Evolutionary conservation across 371 early-diverging fungal genomes (phyloP).

Genomic region (Mucor sp.): DNA sequence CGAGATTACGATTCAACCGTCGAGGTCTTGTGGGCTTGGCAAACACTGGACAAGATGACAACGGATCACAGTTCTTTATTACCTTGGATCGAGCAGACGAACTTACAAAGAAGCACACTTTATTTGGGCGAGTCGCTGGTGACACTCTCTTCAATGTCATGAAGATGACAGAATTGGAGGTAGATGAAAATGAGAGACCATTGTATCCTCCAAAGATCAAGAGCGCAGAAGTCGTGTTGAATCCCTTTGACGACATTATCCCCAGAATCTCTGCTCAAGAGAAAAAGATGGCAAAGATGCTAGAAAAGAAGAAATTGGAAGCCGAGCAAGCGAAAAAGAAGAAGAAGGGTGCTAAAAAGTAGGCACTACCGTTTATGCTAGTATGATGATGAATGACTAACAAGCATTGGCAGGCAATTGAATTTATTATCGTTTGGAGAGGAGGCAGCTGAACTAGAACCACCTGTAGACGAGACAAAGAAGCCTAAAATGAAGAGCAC

Average conservation of each 20-base stretch:
- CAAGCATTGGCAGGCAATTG: slow-evolving; percentile 53
- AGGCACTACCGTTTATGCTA: slow-evolving; percentile 15
- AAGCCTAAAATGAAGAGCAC: slow-evolving; percentile 61
- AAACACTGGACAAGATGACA: slow-evolving; percentile 78
- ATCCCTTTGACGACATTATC: slow-evolving; percentile 93
- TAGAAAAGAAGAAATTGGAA: slow-evolving; percentile 39
- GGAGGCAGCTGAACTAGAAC: slow-evolving; percentile 68
- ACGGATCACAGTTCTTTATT: slow-evolving; percentile 93
- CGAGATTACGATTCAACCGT: slow-evolving; percentile 84
- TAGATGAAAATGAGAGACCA: slow-evolving; percentile 81
- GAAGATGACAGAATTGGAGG: slow-evolving; percentile 82
- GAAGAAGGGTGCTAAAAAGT: slow-evolving; percentile 69
- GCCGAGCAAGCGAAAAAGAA: slow-evolving; percentile 41
- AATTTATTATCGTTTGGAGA: slow-evolving; percentile 90
- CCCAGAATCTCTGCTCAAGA: slow-evolving; percentile 77
- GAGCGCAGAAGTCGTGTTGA: slow-evolving; percentile 70
- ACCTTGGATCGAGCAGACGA: slow-evolving; percentile 88
- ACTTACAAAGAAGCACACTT: slow-evolving; percentile 83
- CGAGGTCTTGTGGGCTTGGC: slow-evolving; percentile 94
- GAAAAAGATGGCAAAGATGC: slow-evolving; percentile 34
- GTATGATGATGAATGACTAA: not conserved
- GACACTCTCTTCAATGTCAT: slow-evolving; percentile 90
- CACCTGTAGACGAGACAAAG: slow-evolving; percentile 22
- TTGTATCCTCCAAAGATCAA: slow-evolving; percentile 76
- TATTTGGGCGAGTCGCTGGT: slow-evolving; percentile 95